A percentile compares a stretch with the other conserved stretches of the same genome.
Conservation (phyloP, 176 grass and related monocot genomes). For the Zea luxurians region DNA sequence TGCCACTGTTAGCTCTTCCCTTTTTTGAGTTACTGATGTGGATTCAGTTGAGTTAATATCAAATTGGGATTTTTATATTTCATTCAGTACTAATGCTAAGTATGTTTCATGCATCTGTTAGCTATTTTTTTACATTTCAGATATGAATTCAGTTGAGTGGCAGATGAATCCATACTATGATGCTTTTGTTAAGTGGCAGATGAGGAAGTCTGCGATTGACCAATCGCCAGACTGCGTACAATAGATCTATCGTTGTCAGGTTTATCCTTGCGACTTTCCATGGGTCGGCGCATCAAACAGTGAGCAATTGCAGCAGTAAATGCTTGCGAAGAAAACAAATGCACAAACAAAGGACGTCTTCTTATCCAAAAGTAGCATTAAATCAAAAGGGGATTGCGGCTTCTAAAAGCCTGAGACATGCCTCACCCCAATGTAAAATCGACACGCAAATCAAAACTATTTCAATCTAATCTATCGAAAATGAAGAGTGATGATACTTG, state of each 20-base stretch:
- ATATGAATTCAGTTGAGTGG: no score
- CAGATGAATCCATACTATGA: no score
- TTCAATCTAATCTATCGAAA: background rate
- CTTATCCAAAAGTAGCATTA: background rate
- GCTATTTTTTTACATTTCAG: no score
- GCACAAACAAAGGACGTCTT: background rate
- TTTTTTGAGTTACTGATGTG: no score
- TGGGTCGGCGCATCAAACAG: constrained; percentile 11
- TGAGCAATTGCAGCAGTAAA: background rate
- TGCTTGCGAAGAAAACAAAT: background rate
- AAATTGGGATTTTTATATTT: no score
- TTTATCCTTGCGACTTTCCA: constrained; percentile 32
- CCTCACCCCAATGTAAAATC: constrained; percentile 5
- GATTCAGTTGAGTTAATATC: no score
- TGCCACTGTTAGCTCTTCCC: no score
- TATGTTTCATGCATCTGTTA: no score
- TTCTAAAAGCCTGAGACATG: background rate
- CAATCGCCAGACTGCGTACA: background rate
- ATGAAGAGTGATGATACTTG: no score
- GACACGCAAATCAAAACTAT: background rate
- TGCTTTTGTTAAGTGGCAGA: no score
- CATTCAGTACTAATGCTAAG: no score
- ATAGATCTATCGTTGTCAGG: constrained; percentile 43
- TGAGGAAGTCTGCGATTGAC: constrained; percentile 3
- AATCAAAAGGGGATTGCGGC: background rate